Evolutionary conservation across 2,329 filamentous ascomycete species (phyloP).

Genomic region (Gnomoniopsis smithogilvyi): DNA sequence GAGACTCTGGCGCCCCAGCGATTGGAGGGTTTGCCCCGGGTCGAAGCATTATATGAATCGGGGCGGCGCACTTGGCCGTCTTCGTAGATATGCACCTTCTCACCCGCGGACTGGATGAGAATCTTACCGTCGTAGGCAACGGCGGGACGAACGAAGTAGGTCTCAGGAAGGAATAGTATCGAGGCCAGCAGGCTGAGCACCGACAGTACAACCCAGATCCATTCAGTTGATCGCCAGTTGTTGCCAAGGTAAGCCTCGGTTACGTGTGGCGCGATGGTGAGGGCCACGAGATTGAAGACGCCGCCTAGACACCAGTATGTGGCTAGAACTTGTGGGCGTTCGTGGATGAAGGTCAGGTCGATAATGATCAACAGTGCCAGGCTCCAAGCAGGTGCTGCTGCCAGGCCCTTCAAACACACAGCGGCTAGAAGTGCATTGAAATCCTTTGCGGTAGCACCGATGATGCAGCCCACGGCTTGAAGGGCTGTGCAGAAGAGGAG

Average conservation of each 20-base stretch:
- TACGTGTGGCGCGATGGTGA: conserved; percentile 28
- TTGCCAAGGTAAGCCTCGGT: conserved; percentile 28
- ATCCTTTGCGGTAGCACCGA: background rate
- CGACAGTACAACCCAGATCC: conserved; percentile 20
- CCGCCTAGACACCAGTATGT: conserved; percentile 31
- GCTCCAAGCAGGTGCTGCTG: background rate
- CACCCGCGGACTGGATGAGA: conserved; percentile 32
- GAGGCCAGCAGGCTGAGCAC: conserved; percentile 25
- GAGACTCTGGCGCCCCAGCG: background rate
- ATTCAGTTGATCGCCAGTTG: conserved; percentile 30
- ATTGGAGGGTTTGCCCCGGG: background rate
- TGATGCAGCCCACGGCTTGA: background rate
- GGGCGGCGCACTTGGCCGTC: conserved; percentile 15
- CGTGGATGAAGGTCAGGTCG: conserved; percentile 35
- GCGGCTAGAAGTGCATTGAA: background rate
- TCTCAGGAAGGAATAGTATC: conserved; percentile 33
- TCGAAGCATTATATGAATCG: background rate
- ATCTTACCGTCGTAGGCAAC: conserved; percentile 38
- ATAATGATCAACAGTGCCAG: conserved; percentile 29
- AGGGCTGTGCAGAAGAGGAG: background rate
- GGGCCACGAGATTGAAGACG: conserved; percentile 23
- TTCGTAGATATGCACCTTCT: conserved; percentile 34
- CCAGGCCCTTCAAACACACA: background rate
- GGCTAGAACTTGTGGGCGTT: conserved; percentile 31
- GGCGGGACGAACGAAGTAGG: conserved; percentile 36